A percentile compares a stretch with the other conserved stretches of the same genome.
These are phyloP conservation scores for Pyrenula aspistea DNA, from an alignment of 495 filamentous ascomycete genomes.

Conservation along the genomic window DNA sequence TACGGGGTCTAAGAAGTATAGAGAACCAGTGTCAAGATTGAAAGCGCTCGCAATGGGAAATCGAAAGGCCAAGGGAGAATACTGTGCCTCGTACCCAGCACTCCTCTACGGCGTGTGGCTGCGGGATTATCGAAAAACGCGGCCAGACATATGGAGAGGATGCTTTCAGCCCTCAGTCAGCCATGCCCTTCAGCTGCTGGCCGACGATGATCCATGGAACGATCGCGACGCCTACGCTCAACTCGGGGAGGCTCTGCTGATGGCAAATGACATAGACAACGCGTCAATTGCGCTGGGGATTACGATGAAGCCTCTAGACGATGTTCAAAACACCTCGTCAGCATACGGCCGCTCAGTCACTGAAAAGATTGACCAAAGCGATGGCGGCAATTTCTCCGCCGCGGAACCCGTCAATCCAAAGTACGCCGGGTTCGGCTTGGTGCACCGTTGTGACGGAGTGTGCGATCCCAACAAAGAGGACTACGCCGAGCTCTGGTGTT, in stretches of 20 bases:
- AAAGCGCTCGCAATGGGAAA: neutral
- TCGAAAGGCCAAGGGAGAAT: neutral
- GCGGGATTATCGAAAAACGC: neutral
- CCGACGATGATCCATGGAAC: slow-evolving; percentile 2
- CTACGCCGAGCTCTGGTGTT: neutral
- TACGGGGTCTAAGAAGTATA: too few relatives aligned
- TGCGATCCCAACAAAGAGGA: neutral
- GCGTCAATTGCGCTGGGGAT: neutral
- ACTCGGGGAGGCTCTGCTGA: neutral
- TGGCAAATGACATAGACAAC: neutral
- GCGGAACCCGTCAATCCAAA: neutral
- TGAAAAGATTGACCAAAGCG: neutral
- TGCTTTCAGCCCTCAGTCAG: neutral
- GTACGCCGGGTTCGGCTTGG: neutral
- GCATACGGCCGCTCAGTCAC: neutral
- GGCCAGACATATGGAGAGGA: neutral
- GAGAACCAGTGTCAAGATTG: too few relatives aligned
- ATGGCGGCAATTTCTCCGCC: neutral
- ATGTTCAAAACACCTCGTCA: neutral
- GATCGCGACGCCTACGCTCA: neutral
- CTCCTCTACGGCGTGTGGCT: neutral
- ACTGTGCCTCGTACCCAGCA: neutral
- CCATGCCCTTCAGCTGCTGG: neutral
- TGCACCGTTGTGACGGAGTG: neutral
- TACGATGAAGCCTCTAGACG: neutral